Conservation (phyloP, 768 basidiomycete genomes). For the Psilocybe subaeruginosa region DNA sequence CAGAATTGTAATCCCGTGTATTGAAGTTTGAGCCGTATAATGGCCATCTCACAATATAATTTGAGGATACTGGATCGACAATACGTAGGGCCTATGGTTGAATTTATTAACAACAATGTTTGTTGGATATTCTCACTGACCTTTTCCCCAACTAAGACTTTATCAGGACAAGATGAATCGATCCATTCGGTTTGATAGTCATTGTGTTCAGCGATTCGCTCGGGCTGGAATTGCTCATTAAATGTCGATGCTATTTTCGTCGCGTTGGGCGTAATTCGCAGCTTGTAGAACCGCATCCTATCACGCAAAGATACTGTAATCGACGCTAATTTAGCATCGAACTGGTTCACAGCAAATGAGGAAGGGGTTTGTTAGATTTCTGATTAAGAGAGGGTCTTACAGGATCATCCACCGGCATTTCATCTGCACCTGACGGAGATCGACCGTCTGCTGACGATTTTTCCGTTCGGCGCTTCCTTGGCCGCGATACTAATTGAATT, state of each 20-base stretch:
- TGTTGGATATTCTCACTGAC: slow-evolving; percentile 30
- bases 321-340: slow-evolving; percentile 75
- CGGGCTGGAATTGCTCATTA: slow-evolving; percentile 84
- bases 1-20: slow-evolving; percentile 71
- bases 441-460: slow-evolving; percentile 1
- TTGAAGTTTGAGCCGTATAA: slow-evolving; percentile 85
- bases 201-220: slow-evolving; percentile 83
- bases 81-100: slow-evolving; percentile 64
- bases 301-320: slow-evolving; percentile 76
- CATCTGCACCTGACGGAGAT: slow-evolving; percentile 2
- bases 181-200: slow-evolving; percentile 91
- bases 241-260: slow-evolving; percentile 73
- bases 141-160: slow-evolving; percentile 72
- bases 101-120: neutral
- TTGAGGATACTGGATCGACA: slow-evolving; percentile 66
- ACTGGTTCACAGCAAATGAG: slow-evolving; percentile 40
- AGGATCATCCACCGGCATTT: slow-evolving; percentile 49
- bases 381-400: slow-evolving; percentile 39
- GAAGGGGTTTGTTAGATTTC: neutral
- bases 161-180: slow-evolving; percentile 47
- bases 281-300: slow-evolving; percentile 85
- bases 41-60: slow-evolving; percentile 82
- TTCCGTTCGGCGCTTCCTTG: slow-evolving; percentile 41
- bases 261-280: slow-evolving; percentile 73
- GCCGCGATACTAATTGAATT: slow-evolving; percentile 57